phyloP scores from a whole-genome alignment of 2,329 filamentous ascomycete species.

The Aspergillus intermedius region DNA sequence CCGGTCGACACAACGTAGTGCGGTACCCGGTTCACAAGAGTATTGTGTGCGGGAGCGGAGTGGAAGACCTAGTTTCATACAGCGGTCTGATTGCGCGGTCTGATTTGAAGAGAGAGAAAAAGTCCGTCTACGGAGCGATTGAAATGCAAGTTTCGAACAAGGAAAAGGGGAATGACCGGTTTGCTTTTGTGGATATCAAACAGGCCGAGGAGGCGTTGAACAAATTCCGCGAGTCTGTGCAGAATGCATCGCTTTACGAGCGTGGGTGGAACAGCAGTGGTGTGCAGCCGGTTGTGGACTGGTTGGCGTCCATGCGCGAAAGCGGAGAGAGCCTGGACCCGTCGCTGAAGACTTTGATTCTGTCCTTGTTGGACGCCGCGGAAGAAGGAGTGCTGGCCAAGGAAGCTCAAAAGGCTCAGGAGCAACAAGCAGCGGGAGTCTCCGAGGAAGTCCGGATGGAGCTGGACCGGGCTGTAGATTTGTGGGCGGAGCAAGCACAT shows the following conservation, averaged over 20 bases:
- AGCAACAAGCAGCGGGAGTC: conserved; percentile 29
- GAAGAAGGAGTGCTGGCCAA: conserved; percentile 25
- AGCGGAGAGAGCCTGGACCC: conserved; percentile 54
- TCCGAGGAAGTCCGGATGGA: conserved; percentile 39
- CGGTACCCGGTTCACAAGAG: conserved; percentile 79
- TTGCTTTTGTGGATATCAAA: conserved; percentile 57
- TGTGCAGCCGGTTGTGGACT: conserved; percentile 57
- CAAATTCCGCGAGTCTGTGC: conserved; percentile 61
- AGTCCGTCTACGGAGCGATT: conserved; percentile 31
- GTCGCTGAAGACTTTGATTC: conserved; percentile 59
- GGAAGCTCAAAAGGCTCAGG: conserved; percentile 22
- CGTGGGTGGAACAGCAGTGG: conserved; percentile 68
- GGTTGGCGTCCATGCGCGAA: conserved; percentile 45
- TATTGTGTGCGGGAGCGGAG: conserved; percentile 65
- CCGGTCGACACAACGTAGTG: conserved; percentile 59
- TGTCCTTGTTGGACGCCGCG: conserved; percentile 53
- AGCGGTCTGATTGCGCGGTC: conserved; percentile 26
- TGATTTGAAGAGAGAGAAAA: conserved; percentile 22
- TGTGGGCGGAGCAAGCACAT: conserved; percentile 76
- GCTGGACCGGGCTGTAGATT: conserved; percentile 55
- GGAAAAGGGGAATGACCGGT: conserved; percentile 12
- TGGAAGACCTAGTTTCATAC: conserved; percentile 54
- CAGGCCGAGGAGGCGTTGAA: conserved; percentile 58
- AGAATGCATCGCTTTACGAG: conserved; percentile 66
- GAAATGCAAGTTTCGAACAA: conserved; percentile 43